A percentile compares a stretch with the other conserved stretches of the same genome.
Evolutionary conservation across 768 basidiomycete species (phyloP).

Genomic region (Chalciporus piperatus): DNA sequence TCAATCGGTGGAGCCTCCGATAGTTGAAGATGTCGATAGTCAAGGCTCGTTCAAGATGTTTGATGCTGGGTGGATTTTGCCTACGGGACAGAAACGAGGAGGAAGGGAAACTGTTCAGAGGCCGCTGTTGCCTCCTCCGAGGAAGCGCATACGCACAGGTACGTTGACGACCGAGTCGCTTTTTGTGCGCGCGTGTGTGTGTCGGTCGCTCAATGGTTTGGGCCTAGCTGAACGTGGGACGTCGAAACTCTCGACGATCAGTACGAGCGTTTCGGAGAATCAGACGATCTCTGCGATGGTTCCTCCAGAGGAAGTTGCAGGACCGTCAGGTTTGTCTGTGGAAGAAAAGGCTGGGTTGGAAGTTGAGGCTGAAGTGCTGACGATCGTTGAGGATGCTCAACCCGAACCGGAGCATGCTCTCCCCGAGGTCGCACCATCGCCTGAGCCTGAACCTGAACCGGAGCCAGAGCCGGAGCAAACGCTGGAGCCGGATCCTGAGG

Average conservation of each 20-base stretch:
- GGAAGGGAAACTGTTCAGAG: slow-evolving; percentile 50
- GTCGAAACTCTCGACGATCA: slow-evolving; percentile 46
- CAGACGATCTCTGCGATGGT: slow-evolving; percentile 32
- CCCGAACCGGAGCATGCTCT: background rate
- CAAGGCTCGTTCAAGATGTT: slow-evolving; percentile 77
- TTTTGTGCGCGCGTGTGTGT: background rate
- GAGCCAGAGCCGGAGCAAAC: background rate
- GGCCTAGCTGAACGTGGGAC: slow-evolving; percentile 31
- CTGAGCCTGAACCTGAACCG: background rate
- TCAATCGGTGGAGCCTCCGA: slow-evolving; percentile 43
- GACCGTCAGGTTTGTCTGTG: slow-evolving; percentile 21
- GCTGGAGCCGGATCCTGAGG: background rate
- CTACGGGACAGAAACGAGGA: slow-evolving; percentile 66
- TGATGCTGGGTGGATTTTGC: slow-evolving; percentile 86
- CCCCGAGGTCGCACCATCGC: background rate
- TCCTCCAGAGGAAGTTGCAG: slow-evolving; percentile 24
- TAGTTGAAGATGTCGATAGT: slow-evolving; percentile 71
- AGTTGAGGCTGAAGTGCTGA: slow-evolving; percentile 1
- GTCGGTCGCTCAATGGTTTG: background rate
- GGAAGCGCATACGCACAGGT: slow-evolving; percentile 53
- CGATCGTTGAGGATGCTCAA: slow-evolving; percentile 15
- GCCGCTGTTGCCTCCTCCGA: slow-evolving; percentile 47
- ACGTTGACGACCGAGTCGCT: slow-evolving; percentile 2
- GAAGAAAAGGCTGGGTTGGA: slow-evolving; percentile 20
- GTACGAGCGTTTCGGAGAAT: slow-evolving; percentile 47